Base-by-base conservation (phyloP, 116 monocot species). In the Dioscorea cayenensis region DNA sequence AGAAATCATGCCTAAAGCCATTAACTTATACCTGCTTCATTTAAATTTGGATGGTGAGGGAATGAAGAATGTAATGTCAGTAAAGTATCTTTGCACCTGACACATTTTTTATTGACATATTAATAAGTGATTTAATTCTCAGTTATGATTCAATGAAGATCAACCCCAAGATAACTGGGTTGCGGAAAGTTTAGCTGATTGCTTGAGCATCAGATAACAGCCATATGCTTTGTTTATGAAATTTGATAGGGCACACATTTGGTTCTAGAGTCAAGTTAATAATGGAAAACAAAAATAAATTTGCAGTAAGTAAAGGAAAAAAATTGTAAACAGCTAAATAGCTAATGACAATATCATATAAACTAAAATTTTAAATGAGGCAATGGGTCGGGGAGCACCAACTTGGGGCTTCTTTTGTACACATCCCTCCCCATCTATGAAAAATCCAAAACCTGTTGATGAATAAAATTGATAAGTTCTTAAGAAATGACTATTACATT, bases 401-500 rank as follows among this genome's bases (percentile, higher is more conserved):
- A 91, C 95, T 82, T 95, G 95, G 22, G 89, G 92, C 67, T 91
- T 95, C 81, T 95, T 95, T 64, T 69, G 37, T 29, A 92, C 72
- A 27, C 48, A 67, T 69, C 92, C 91, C 35, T 87, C 78, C 19
- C 88, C 84, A 70, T 87, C 86, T 59, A 89, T 81, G 78, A 83
- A 85, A 80, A 89, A 95, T 49, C 95, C 95, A 87, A 95, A 95
- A 32, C 95, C 95, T 95, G 80, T 51, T 19, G 65, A 4, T 1
- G 35, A 71, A 36, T 1, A 64, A 48, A 28, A 55, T 60, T 18
- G 49, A 14, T 60, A 37, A 71, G 20, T 19, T 28, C 67, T 25
- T n/a, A 12, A 55, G 55, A 55, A 66, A 61, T 63, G 14, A 36
- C 4, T 32, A 32, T 7, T 43, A 43, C 12, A 43, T 43, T 43